Base-by-base conservation (phyloP, 164 flowering plant species). In the Annona squamosa region DNA sequence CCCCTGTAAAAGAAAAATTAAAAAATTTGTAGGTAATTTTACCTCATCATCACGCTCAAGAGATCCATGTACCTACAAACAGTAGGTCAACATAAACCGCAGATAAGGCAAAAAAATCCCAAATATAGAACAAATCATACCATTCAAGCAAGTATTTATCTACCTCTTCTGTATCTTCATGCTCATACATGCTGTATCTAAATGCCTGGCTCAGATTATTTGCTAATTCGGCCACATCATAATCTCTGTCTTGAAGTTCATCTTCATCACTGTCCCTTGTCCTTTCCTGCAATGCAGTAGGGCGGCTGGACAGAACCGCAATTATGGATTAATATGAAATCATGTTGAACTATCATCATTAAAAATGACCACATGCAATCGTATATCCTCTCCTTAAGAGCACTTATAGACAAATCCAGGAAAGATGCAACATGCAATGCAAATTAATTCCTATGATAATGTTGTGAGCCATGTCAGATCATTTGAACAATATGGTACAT, bases 221-320 rank as follows among this genome's bases (percentile, higher is more conserved):
- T 41, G 97, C 95, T 37, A 95, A 77, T 71, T 90, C 90, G 59
- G 97, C 90, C 37, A 93, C 95, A 79, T 96, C 98, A 84, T 93
- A 93, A 79, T 96, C 99, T 79, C 97, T 85, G 67, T 96, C 99
- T 74, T 91, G 91, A 65, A 88, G 76, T 62, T 92, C 96, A 67
- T 96, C 99, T 71, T 96, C 99, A 79, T 96, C 99, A 75, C 97
- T 96, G 63, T 95, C 99, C 81, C 93, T 87, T 61, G 81, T 87
- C 83, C 97, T 89, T 74, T 93, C 99, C 57, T 88, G 96, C 81
- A 93, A 82, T 68, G 98, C 88, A 82, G 95, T 88, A 46, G 99
- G 99, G 46, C 99, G 99, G 69, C 99, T 94, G 88, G 79, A 89
- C 1, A 68, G 26, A 65, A 16, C 10, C 16, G 5, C 37, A 66